These are phyloP conservation scores for Solanum pimpinellifolium DNA, from an alignment of 257 asterid species.

Conservation along the genomic window DNA sequence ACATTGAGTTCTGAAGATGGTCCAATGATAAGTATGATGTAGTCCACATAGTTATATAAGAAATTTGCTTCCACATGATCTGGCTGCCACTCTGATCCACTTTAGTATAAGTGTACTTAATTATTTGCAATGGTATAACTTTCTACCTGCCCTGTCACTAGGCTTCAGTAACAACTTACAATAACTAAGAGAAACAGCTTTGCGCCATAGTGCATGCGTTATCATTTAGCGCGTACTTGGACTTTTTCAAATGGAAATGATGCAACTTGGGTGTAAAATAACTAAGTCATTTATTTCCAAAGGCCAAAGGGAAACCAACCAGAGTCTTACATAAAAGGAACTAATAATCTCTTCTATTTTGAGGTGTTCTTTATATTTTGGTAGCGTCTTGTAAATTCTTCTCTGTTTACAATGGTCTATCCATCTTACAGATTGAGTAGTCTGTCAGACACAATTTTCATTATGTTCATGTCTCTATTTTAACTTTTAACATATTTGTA, in stretches of 20 bases:
- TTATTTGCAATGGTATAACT: background rate
- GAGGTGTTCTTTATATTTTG: background rate
- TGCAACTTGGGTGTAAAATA: background rate
- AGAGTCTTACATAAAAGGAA: background rate
- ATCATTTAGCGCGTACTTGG: background rate
- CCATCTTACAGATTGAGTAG: background rate
- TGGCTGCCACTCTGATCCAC: background rate
- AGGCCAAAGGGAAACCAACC: background rate
- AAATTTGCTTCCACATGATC: background rate
- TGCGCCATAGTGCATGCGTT: background rate
- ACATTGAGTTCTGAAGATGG: background rate
- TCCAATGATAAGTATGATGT: background rate
- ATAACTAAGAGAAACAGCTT: background rate
- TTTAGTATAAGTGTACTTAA: background rate
- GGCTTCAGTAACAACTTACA: background rate
- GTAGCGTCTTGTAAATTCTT: background rate
- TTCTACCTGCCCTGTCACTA: background rate
- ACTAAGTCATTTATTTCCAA: background rate
- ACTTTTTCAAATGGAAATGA: background rate
- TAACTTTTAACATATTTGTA: conserved; percentile 18
- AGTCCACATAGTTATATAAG: background rate
- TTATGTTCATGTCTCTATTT: background rate
- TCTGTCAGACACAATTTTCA: background rate
- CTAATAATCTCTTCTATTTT: background rate
- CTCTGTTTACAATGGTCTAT: background rate